Conservation (phyloP, 2,329 filamentous ascomycete genomes). For the Aspergillus proliferans region DNA sequence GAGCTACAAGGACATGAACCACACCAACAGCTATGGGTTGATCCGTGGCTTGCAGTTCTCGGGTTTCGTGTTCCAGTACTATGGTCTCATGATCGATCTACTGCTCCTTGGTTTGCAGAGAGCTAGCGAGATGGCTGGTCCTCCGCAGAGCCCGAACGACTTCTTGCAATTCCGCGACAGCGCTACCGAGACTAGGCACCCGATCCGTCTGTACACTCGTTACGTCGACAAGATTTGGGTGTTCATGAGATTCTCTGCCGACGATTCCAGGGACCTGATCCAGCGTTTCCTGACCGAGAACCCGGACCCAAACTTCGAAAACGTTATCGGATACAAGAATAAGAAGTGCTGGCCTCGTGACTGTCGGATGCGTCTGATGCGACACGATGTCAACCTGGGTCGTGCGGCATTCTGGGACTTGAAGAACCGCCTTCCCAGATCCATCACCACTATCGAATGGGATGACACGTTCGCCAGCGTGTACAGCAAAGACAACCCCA, state of each 20-base stretch:
- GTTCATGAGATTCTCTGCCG: slow-evolving; percentile 85
- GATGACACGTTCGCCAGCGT: slow-evolving; percentile 98
- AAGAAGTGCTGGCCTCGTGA: slow-evolving; percentile 99
- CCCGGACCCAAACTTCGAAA: slow-evolving; percentile 97
- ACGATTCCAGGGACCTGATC: slow-evolving; percentile 92
- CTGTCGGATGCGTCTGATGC: slow-evolving; percentile 95
- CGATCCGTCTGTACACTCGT: slow-evolving; percentile 92
- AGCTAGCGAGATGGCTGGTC: slow-evolving; percentile 95
- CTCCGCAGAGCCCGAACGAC: slow-evolving; percentile 89
- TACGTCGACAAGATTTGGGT: slow-evolving; percentile 99
- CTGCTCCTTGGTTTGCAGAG: slow-evolving; percentile 86
- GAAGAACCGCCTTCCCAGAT: slow-evolving; percentile 91
- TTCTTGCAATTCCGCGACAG: slow-evolving; percentile 95
- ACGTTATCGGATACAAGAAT: slow-evolving; percentile 97
- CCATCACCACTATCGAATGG: slow-evolving; percentile 97
- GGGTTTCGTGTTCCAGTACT: slow-evolving; percentile 98
- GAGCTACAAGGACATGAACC: slow-evolving; percentile 99
- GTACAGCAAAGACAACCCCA: slow-evolving; percentile 96
- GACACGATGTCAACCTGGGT: slow-evolving; percentile 95
- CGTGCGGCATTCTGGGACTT: slow-evolving; percentile 98
- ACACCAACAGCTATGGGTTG: slow-evolving; percentile 97
- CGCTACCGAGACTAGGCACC: slow-evolving; percentile 85
- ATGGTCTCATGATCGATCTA: slow-evolving; percentile 89
- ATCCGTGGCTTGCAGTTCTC: slow-evolving; percentile 97
- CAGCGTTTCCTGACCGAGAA: slow-evolving; percentile 97